Base-by-base conservation (phyloP, 139 green algal species). In the Chlorella sorokiniana region DNA sequence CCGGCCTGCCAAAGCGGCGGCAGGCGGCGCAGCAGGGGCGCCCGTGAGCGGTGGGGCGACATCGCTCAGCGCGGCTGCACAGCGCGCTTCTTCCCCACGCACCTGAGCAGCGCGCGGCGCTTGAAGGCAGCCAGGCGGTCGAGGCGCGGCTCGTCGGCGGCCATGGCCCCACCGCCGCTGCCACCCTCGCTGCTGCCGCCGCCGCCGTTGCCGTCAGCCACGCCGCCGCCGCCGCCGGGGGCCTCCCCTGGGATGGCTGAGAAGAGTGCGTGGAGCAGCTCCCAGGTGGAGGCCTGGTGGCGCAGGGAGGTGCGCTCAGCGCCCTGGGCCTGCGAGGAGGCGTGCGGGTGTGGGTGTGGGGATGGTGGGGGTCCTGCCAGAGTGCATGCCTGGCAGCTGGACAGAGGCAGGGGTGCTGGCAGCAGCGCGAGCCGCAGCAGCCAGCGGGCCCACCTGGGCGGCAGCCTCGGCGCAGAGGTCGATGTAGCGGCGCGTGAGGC, bases 231-330 rank as follows among this genome's bases (percentile, higher is more conserved):
- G 44, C 38, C 44, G 29, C 35, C 33, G 18, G 16, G 4, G 10
- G 45, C 35, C 71, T 85, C 81, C 3, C 81, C 81, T 16, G 62
- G 63, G 16, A 89, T 68, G 29, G 35, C 35, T 0, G 76, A 68
- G 63, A 93, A 93, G 25, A 93, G 85, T 54, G 90, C 87, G 54
- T 93, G 69, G 22, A 96, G 4, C 51, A 97, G 85, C 76, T 90
- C 81, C 94, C 94, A 97, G 37, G 89, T 86, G 52, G 91, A 85
- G 1, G 76, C 65, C 83, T 94, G 87, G 75, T 94, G 89, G 29
- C 69, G 76, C 67, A 90, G 68, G 45, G 80, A 62, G 2, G 52
- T 74, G 23, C 69, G 79, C 68, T 84, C 69, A 8, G 37, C 52
- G 3, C 73, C 73, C 73, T 68, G 37, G 27, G 73, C 73, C 73